These are phyloP conservation scores for Lactifluus volemus DNA, from an alignment of 768 basidiomycete genomes.

Conservation along the genomic window DNA sequence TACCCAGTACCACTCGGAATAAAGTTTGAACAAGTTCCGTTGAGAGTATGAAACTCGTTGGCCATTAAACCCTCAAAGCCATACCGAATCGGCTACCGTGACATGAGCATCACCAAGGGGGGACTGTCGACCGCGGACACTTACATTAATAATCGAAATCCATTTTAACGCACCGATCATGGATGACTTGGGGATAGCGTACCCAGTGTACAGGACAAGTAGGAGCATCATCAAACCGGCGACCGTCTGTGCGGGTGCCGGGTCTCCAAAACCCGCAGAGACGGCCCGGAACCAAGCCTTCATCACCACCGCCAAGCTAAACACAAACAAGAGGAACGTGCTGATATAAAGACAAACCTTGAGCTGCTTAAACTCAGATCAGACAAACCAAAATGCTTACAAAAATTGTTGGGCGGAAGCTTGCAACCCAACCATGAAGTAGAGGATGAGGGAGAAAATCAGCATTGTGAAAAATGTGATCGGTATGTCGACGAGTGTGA, in stretches of 20 bases:
- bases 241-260: slow-evolving; percentile 54
- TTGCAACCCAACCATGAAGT: slow-evolving; percentile 56
- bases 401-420: slow-evolving; percentile 52
- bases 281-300: slow-evolving; percentile 68
- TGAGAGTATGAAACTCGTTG: slow-evolving; percentile 72
- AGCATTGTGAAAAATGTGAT: slow-evolving; percentile 41
- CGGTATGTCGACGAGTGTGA: slow-evolving; percentile 55
- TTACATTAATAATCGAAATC: slow-evolving; percentile 56
- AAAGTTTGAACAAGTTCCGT: slow-evolving; percentile 50
- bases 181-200: slow-evolving; percentile 47
- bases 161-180: slow-evolving; percentile 66
- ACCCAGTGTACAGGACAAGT: slow-evolving; percentile 51
- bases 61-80: slow-evolving; percentile 68
- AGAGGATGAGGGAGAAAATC: slow-evolving; percentile 43
- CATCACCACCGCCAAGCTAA: slow-evolving; percentile 53
- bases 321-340: slow-evolving; percentile 50
- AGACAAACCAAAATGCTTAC: slow-evolving; percentile 30
- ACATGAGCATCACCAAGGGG: slow-evolving; percentile 20
- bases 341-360: slow-evolving; percentile 27
- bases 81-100: slow-evolving; percentile 51
- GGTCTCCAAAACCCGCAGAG: slow-evolving; percentile 49
- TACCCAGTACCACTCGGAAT: slow-evolving; percentile 60
- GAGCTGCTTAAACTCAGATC: not conserved
- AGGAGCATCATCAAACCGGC: slow-evolving; percentile 44
- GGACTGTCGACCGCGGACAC: slow-evolving; percentile 11